Evolutionary conservation across 306 rosid genomes (phyloP).

Genomic region (Clitoria ternatea): DNA sequence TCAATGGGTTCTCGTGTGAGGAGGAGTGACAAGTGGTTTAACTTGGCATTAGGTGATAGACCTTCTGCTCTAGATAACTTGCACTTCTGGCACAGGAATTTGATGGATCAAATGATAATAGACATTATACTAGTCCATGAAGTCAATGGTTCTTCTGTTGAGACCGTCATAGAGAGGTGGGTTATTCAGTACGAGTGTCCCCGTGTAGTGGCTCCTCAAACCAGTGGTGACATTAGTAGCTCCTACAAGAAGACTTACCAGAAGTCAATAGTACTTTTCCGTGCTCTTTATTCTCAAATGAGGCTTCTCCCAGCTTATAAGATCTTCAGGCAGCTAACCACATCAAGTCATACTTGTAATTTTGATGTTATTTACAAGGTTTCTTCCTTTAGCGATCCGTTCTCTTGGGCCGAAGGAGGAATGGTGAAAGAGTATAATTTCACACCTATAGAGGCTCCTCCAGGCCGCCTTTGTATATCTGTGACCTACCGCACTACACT

Average conservation of each 20-base stretch:
- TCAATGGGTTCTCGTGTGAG: slow-evolving; percentile 40
- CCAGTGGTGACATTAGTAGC: slow-evolving; percentile 48
- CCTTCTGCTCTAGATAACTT: slow-evolving; percentile 68
- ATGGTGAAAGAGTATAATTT: slow-evolving; percentile 57
- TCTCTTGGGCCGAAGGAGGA: slow-evolving; percentile 61
- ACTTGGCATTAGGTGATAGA: slow-evolving; percentile 68
- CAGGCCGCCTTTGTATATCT: slow-evolving; percentile 68
- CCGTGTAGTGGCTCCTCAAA: slow-evolving; percentile 47
- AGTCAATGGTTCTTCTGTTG: slow-evolving; percentile 46
- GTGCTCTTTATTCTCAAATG: slow-evolving; percentile 68
- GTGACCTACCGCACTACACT: slow-evolving; percentile 55
- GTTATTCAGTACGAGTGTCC: slow-evolving; percentile 74
- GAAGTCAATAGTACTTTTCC: slow-evolving; percentile 69
- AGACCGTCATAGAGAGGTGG: slow-evolving; percentile 93
- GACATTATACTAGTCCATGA: slow-evolving; percentile 73
- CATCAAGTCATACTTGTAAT: slow-evolving; percentile 45
- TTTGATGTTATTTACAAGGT: slow-evolving; percentile 72
- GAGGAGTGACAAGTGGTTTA: slow-evolving; percentile 86
- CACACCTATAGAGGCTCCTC: slow-evolving; percentile 63
- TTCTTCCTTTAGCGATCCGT: slow-evolving; percentile 76
- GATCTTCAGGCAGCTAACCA: slow-evolving; percentile 58
- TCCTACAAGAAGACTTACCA: slow-evolving; percentile 66
- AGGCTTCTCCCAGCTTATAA: slow-evolving; percentile 80
- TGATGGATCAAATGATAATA: slow-evolving; percentile 81
- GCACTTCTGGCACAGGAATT: slow-evolving; percentile 70